These are phyloP conservation scores for Ganoderma leucocontextum DNA, from an alignment of 1,284 basidiomycete species.

Conservation along the genomic window DNA sequence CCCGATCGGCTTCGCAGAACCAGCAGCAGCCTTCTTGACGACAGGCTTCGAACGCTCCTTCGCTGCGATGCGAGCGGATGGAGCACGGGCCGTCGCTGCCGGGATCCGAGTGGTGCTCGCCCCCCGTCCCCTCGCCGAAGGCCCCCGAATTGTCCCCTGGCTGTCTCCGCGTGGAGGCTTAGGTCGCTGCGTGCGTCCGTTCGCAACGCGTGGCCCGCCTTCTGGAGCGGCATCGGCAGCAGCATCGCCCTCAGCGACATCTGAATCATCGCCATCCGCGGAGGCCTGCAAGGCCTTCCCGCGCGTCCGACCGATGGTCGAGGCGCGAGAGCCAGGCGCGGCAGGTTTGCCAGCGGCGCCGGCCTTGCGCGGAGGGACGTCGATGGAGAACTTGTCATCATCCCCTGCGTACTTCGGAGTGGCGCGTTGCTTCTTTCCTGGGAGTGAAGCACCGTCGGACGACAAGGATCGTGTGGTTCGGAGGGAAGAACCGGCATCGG, in stretches of 20 bases:
- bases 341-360: slow-evolving; percentile 14
- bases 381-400: slow-evolving; percentile 25
- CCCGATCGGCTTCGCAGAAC: not conserved
- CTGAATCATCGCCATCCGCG: slow-evolving; percentile 11
- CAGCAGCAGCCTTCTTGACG: slow-evolving; percentile 17
- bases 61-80: slow-evolving; percentile 23
- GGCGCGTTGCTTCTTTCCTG: slow-evolving; percentile 39
- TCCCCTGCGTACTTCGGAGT: slow-evolving; percentile 33
- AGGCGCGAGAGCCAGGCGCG: slow-evolving; percentile 12
- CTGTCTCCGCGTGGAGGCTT: slow-evolving; percentile 24
- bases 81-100: not conserved
- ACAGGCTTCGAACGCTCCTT: slow-evolving; percentile 22
- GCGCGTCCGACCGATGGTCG: slow-evolving; percentile 22
- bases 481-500: slow-evolving; percentile 53
- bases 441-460: slow-evolving; percentile 34
- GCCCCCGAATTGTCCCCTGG: slow-evolving; percentile 24
- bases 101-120: not conserved
- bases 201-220: slow-evolving; percentile 23
- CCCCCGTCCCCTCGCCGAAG: slow-evolving; percentile 11
- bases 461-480: slow-evolving; percentile 52
- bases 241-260: slow-evolving; percentile 15
- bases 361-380: slow-evolving; percentile 25
- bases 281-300: slow-evolving; percentile 18
- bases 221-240: slow-evolving; percentile 16
- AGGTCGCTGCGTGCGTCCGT: slow-evolving; percentile 22